Evolutionary conservation across 1,284 basidiomycete genomes (phyloP).

Genomic region (Porodaedalea pini): DNA sequence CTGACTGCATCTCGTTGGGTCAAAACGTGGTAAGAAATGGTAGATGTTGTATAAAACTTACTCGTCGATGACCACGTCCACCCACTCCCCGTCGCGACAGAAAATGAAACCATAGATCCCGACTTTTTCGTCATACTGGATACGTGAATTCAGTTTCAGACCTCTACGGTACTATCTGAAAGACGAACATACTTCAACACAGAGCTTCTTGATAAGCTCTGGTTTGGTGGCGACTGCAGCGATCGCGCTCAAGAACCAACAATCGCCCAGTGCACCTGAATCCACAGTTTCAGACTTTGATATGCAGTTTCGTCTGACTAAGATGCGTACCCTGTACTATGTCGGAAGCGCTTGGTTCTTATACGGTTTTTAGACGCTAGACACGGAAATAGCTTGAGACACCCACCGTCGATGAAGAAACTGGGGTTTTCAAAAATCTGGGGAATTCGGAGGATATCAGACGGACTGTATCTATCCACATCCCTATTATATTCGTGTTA

Average conservation of each 20-base stretch:
- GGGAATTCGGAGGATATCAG: constrained; percentile 41
- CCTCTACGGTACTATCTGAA: too few species aligned
- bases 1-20: constrained; percentile 28
- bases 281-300: neutral
- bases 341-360: constrained; percentile 27
- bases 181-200: constrained; percentile 40
- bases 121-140: constrained; percentile 42
- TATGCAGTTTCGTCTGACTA: neutral
- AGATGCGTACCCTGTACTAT: constrained; percentile 38
- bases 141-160: neutral
- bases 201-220: constrained; percentile 46
- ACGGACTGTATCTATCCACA: constrained; percentile 30
- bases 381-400: neutral
- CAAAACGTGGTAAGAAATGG: neutral
- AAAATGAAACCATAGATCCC: constrained; percentile 57
- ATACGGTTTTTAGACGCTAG: neutral
- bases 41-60: constrained; percentile 27
- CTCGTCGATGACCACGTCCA: constrained; percentile 46
- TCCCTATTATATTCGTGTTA: neutral
- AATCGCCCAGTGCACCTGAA: constrained; percentile 36
- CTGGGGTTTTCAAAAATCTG: constrained; percentile 44
- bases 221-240: constrained; percentile 38
- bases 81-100: constrained; percentile 42
- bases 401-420: constrained; percentile 41
- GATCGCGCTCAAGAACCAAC: constrained; percentile 50